phyloP scores from a whole-genome alignment of 495 filamentous ascomycete species.

The Penicillium chermesinum region DNA sequence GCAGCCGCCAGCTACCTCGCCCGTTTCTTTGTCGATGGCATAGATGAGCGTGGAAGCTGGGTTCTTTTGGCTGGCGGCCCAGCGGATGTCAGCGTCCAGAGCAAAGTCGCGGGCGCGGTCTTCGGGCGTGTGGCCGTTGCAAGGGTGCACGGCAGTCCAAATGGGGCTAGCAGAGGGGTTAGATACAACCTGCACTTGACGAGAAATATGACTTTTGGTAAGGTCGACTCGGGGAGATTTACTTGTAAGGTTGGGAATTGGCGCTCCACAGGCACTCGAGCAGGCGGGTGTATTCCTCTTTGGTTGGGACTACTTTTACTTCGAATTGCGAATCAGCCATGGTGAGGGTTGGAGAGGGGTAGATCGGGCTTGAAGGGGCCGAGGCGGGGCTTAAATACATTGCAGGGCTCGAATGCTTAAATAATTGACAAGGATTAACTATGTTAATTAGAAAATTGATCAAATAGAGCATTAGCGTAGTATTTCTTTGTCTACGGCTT shows the following conservation, averaged over 20 bases:
- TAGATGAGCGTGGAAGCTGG: constrained; percentile 13
- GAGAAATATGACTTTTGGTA: too few relatives aligned
- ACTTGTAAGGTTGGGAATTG: constrained; percentile 13
- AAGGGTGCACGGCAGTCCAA: constrained; percentile 9
- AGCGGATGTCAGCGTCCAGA: constrained; percentile 9
- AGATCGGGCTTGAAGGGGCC: neutral
- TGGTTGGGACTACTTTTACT: neutral
- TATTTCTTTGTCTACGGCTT: neutral
- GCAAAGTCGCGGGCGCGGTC: constrained; percentile 8
- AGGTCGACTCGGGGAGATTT: neutral
- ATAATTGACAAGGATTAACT: neutral
- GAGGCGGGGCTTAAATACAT: too few relatives aligned
- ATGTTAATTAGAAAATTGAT: too few relatives aligned
- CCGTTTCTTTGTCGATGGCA: constrained; percentile 9
- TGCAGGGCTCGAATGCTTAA: neutral
- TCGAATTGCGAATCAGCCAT: constrained; percentile 2
- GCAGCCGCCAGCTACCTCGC: constrained; percentile 28
- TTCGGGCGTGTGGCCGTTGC: constrained; percentile 6
- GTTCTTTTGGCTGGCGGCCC: constrained; percentile 7
- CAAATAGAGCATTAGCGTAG: too few relatives aligned
- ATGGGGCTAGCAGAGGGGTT: constrained; percentile 5
- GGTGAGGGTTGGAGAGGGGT: neutral
- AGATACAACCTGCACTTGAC: neutral
- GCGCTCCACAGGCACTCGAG: constrained; percentile 11
- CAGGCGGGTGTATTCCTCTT: constrained; percentile 6